phyloP scores from a whole-genome alignment of 768 basidiomycete species.

The Mycena maculata region DNA sequence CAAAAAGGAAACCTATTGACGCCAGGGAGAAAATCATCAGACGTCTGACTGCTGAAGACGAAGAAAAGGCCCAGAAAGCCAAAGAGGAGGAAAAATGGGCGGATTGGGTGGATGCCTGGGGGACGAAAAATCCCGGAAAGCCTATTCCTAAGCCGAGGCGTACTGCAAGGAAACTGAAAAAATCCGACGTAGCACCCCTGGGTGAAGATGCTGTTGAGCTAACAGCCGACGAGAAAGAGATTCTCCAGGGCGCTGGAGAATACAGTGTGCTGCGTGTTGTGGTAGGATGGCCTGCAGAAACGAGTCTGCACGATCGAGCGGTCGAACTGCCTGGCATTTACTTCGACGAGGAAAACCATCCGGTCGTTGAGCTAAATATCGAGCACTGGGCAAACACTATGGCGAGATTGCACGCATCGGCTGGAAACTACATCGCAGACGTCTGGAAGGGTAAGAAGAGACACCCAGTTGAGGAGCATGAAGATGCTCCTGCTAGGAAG shows the following conservation, averaged over 20 bases:
- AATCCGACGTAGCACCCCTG: not conserved
- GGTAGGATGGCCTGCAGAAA: not conserved
- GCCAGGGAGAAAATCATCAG: too few species aligned
- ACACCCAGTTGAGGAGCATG: too few species aligned
- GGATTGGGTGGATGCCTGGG: too few species aligned
- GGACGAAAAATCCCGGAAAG: too few species aligned
- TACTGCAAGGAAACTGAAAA: not conserved
- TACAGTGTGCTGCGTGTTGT: constrained; percentile 7
- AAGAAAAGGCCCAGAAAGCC: too few species aligned
- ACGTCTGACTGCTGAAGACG: too few species aligned
- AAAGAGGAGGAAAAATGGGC: too few species aligned
- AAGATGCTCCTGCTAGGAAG: too few species aligned
- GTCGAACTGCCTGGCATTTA: not conserved
- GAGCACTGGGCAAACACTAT: not conserved
- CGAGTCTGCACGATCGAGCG: not conserved
- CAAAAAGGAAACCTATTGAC: too few species aligned
- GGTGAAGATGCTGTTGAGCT: not conserved
- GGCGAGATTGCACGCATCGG: not conserved
- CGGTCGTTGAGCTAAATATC: not conserved
- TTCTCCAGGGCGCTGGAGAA: not conserved
- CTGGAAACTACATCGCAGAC: too few species aligned
- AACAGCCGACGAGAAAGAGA: not conserved
- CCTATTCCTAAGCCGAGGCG: too few species aligned
- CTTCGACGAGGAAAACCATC: constrained; percentile 12
- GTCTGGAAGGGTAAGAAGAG: too few species aligned